Evolutionary conservation across 2,329 filamentous ascomycete species (phyloP).

Genomic region (Ascochyta fabae): DNA sequence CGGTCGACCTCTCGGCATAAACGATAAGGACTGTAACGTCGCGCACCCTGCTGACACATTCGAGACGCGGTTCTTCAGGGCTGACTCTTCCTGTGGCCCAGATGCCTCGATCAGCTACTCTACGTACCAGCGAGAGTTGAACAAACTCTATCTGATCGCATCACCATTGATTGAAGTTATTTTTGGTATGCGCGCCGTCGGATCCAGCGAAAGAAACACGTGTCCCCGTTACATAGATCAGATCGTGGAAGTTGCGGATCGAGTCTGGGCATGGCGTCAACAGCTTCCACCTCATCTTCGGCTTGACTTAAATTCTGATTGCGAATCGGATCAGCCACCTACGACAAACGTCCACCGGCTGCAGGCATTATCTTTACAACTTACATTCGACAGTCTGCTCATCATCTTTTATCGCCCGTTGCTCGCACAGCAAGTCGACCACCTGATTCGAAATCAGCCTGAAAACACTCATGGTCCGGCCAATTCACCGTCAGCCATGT

Average conservation of each 20-base stretch:
- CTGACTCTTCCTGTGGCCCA: background rate
- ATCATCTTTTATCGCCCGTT: constrained; percentile 54
- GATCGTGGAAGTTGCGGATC: constrained; percentile 24
- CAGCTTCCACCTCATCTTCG: constrained; percentile 31
- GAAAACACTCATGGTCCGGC: constrained; percentile 9
- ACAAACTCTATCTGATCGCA: constrained; percentile 39
- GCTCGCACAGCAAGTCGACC: constrained; percentile 46
- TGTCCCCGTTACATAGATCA: constrained; percentile 16
- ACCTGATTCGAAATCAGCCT: constrained; percentile 27
- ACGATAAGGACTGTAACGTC: constrained; percentile 51
- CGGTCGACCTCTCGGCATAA: constrained; percentile 51
- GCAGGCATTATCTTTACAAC: constrained; percentile 52
- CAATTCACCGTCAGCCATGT: constrained; percentile 7
- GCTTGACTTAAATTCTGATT: constrained; percentile 29
- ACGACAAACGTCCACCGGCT: constrained; percentile 32
- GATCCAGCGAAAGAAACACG: constrained; percentile 7
- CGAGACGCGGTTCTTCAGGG: constrained; percentile 41
- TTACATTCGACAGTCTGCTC: constrained; percentile 54
- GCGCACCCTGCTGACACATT: constrained; percentile 44
- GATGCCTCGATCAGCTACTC: constrained; percentile 18
- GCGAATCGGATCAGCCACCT: constrained; percentile 13
- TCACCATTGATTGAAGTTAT: constrained; percentile 41
- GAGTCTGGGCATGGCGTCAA: constrained; percentile 32
- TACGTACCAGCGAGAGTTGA: constrained; percentile 31
- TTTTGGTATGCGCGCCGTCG: constrained; percentile 25